Evolutionary conservation across 1,284 basidiomycete species (phyloP).

Genomic region (Marasmius sp.): DNA sequence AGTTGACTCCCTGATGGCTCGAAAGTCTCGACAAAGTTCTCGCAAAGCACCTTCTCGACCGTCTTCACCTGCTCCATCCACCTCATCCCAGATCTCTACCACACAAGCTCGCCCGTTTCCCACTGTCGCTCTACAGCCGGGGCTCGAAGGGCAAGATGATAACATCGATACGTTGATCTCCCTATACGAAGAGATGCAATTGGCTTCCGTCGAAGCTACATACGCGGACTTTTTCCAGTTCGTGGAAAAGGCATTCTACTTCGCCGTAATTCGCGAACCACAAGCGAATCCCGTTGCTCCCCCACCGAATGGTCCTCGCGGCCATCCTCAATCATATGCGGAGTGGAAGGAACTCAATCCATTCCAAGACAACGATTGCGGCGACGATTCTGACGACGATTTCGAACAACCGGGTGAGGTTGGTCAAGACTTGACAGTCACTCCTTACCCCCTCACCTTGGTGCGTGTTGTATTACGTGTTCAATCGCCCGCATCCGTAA

Average conservation of each 20-base stretch:
- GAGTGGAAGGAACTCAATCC: not conserved
- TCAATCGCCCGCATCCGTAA: too few relatives aligned
- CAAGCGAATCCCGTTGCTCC: not conserved
- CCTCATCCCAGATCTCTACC: not conserved
- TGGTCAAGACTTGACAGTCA: too few relatives aligned
- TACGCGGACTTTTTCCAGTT: slow-evolving; percentile 40
- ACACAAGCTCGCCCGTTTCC: not conserved
- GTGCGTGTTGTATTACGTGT: too few relatives aligned
- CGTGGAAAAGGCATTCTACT: slow-evolving; percentile 31
- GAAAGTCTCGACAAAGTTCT: too few relatives aligned
- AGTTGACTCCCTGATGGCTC: too few relatives aligned
- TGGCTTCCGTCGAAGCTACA: slow-evolving; percentile 36
- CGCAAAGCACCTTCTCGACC: not conserved
- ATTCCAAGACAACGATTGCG: too few relatives aligned
- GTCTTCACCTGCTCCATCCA: not conserved
- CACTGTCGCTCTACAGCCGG: slow-evolving; percentile 22
- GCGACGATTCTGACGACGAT: too few relatives aligned
- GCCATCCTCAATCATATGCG: not conserved
- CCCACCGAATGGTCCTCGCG: not conserved
- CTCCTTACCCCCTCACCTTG: too few relatives aligned
- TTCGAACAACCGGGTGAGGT: too few relatives aligned
- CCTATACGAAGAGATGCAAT: slow-evolving; percentile 40
- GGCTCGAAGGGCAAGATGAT: slow-evolving; percentile 37
- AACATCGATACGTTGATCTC: slow-evolving; percentile 29
- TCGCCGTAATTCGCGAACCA: slow-evolving; percentile 33